Percentiles rank a stretch among this genome's conserved stretches.
Conservation (phyloP, 169 alveolate genomes). For the Prorocentrum cordatum region DNA sequence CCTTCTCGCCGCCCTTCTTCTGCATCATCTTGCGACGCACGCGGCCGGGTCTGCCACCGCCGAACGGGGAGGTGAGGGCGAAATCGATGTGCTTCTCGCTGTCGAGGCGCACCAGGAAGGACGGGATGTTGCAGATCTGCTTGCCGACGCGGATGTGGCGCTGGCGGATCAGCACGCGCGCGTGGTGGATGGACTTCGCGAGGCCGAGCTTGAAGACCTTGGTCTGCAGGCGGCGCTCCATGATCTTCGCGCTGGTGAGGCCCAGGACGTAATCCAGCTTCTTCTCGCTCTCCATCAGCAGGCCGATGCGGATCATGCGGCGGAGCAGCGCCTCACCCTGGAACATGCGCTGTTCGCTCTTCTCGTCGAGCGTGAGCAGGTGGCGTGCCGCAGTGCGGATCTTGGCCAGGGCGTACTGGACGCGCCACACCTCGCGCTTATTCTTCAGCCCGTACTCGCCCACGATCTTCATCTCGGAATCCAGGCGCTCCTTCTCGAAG, state of each 20-base stretch:
- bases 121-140: constrained; percentile 97
- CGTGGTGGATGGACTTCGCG: constrained; percentile 98
- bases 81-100: constrained; percentile 96
- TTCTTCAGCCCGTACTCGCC: constrained; percentile 97
- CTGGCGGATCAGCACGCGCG: constrained; percentile 96
- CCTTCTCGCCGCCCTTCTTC: constrained; percentile 48
- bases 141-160: constrained; percentile 98
- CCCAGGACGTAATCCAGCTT: constrained; percentile 98
- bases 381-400: constrained; percentile 99
- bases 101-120: constrained; percentile 97
- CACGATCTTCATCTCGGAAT: constrained; percentile 90
- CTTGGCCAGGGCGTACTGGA: constrained; percentile 94
- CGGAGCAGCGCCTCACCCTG: constrained; percentile 96
- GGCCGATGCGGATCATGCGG: constrained; percentile 97
- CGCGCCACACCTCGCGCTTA: constrained; percentile 95
- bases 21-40: constrained; percentile 63
- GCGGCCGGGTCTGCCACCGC: constrained; percentile 72
- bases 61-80: constrained; percentile 86
- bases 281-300: constrained; percentile 91
- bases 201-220: constrained; percentile 92
- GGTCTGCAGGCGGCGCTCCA: constrained; percentile 99
- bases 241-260: constrained; percentile 91
- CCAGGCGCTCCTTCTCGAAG: constrained; percentile 87
- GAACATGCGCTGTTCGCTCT: constrained; percentile 91
- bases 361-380: constrained; percentile 94